phyloP scores from a whole-genome alignment of 352 stramenopile species.

The Globisporangium cederbergense region DNA sequence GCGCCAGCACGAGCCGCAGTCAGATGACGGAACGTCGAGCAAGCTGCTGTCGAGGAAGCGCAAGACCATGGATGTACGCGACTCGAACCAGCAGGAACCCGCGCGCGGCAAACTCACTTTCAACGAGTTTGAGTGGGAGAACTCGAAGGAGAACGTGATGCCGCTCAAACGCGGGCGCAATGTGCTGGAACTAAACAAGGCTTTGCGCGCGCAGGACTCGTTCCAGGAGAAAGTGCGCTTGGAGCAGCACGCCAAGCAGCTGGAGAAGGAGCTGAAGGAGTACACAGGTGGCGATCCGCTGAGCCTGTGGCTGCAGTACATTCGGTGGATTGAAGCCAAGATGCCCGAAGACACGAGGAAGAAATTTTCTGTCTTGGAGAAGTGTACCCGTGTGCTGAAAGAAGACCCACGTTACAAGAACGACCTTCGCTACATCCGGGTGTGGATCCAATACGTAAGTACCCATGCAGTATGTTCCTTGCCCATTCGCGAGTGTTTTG shows the following conservation, averaged over 20 bases:
- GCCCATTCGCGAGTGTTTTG: not conserved
- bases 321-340: conserved; percentile 77
- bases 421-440: conserved; percentile 73
- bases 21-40: not conserved
- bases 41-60: conserved; percentile 25
- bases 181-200: conserved; percentile 73
- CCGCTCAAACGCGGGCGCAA: conserved; percentile 77
- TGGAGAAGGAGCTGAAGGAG: conserved; percentile 39
- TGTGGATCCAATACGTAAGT: conserved; percentile 89
- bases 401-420: conserved; percentile 60
- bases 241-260: conserved; percentile 46
- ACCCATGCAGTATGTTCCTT: not conserved
- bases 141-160: conserved; percentile 87
- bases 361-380: conserved; percentile 71
- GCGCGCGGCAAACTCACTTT: conserved; percentile 5
- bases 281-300: conserved; percentile 71
- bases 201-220: conserved; percentile 56
- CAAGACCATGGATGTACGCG: conserved; percentile 32
- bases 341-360: conserved; percentile 83
- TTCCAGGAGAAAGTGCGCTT: conserved; percentile 59
- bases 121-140: conserved; percentile 76
- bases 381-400: conserved; percentile 73
- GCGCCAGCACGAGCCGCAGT: conserved; percentile 2
- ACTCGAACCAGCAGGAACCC: conserved; percentile 9
- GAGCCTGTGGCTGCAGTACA: conserved; percentile 62